Percentiles rank a stretch among this genome's conserved stretches.
Evolutionary conservation across 352 stramenopile genomes (phyloP).

Genomic region (Phytophthora citrophthora): DNA sequence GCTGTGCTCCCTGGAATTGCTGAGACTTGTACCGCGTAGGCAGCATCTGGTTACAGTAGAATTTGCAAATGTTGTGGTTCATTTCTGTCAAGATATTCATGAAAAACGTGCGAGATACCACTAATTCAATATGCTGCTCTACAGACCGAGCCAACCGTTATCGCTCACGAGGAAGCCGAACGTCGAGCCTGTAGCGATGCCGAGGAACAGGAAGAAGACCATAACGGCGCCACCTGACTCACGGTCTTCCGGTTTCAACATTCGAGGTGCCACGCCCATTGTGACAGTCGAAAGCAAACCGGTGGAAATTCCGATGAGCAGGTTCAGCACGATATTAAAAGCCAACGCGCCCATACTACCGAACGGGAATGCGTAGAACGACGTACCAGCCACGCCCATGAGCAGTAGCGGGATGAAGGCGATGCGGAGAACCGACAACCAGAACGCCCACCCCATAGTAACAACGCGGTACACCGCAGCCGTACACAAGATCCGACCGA

Average conservation of each 20-base stretch:
- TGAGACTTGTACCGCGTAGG: constrained; percentile 20
- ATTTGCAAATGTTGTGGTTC: background rate
- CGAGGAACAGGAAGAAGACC: constrained; percentile 65
- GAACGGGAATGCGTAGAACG: constrained; percentile 59
- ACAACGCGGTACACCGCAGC: constrained; percentile 58
- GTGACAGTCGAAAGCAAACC: constrained; percentile 71
- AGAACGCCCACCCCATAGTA: constrained; percentile 49
- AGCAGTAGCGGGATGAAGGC: constrained; percentile 64
- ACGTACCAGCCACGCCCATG: constrained; percentile 63
- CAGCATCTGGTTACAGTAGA: constrained; percentile 9
- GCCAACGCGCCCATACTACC: constrained; percentile 32
- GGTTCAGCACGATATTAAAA: constrained; percentile 57
- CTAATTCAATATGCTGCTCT: constrained; percentile 7
- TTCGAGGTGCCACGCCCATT: constrained; percentile 56
- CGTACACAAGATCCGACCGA: constrained; percentile 56
- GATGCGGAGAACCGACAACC: constrained; percentile 47
- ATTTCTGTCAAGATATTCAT: constrained; percentile 1
- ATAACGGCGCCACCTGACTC: constrained; percentile 66
- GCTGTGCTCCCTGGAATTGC: constrained; percentile 1
- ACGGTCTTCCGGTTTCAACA: constrained; percentile 61
- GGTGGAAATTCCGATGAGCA: constrained; percentile 58
- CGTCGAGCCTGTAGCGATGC: constrained; percentile 52
- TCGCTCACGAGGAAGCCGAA: constrained; percentile 60
- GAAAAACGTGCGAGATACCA: background rate
- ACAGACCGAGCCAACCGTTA: constrained; percentile 57